Conservation (phyloP, 2,329 filamentous ascomycete species). For the Claviceps cyperi region DNA sequence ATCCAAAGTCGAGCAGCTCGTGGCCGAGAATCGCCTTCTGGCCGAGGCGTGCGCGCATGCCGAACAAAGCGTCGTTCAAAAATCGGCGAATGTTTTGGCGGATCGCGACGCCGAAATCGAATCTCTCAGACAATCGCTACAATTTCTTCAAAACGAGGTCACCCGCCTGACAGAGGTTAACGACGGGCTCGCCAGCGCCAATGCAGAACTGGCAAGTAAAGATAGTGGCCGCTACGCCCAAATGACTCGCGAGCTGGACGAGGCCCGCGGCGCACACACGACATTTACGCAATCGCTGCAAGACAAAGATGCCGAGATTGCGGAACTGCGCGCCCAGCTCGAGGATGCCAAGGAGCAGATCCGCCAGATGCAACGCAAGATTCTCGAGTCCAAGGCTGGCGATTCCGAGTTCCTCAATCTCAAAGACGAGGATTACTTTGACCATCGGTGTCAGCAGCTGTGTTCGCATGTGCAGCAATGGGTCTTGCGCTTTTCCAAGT, state of each 20-base stretch:
- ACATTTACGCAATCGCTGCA: slow-evolving; percentile 52
- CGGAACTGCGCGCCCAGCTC: slow-evolving; percentile 62
- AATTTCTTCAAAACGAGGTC: slow-evolving; percentile 71
- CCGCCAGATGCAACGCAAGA: slow-evolving; percentile 35
- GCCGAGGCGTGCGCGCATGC: slow-evolving; percentile 56
- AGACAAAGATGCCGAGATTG: slow-evolving; percentile 74
- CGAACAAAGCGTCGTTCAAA: slow-evolving; percentile 51
- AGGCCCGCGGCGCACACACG: slow-evolving; percentile 47
- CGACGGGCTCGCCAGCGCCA: slow-evolving; percentile 61
- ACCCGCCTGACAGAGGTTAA: slow-evolving; percentile 70
- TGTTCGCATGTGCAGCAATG: slow-evolving; percentile 95
- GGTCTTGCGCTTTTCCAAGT: slow-evolving; percentile 95
- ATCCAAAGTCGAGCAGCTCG: slow-evolving; percentile 66
- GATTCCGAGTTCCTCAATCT: slow-evolving; percentile 63
- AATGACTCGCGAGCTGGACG: slow-evolving; percentile 53
- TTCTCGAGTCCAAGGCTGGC: slow-evolving; percentile 41
- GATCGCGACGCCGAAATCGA: slow-evolving; percentile 83
- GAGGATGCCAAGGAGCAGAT: slow-evolving; percentile 54
- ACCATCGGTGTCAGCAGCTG: slow-evolving; percentile 81
- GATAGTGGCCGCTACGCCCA: slow-evolving; percentile 58
- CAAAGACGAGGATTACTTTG: slow-evolving; percentile 88
- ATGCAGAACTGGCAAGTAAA: slow-evolving; percentile 59
- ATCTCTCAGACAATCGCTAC: slow-evolving; percentile 61
- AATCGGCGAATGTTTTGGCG: slow-evolving; percentile 54
- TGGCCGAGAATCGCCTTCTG: slow-evolving; percentile 71